Evolutionary conservation across 2,329 filamentous ascomycete genomes (phyloP).

Genomic region (Corinectria fuckeliana): DNA sequence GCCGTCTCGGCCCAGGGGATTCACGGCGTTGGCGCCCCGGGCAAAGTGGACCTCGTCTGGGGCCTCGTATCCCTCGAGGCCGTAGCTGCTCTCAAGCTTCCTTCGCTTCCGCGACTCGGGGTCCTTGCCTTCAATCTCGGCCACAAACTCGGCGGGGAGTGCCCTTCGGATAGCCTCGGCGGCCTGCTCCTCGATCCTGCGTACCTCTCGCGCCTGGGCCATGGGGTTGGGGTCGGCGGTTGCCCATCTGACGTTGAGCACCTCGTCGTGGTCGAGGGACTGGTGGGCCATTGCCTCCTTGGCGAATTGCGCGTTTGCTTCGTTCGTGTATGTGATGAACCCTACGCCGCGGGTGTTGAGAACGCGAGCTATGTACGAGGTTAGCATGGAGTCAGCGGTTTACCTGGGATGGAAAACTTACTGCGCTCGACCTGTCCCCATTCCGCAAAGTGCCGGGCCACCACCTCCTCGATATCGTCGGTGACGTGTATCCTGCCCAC

Average conservation of each 20-base stretch:
- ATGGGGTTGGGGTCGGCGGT: slow-evolving; percentile 96
- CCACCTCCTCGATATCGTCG: slow-evolving; percentile 96
- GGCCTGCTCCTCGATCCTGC: slow-evolving; percentile 91
- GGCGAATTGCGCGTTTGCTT: slow-evolving; percentile 88
- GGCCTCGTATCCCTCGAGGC: slow-evolving; percentile 88
- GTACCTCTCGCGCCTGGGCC: slow-evolving; percentile 89
- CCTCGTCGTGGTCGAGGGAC: slow-evolving; percentile 86
- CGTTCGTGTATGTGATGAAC: slow-evolving; percentile 93
- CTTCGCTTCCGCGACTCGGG: slow-evolving; percentile 86
- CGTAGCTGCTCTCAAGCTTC: slow-evolving; percentile 88
- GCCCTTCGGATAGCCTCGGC: slow-evolving; percentile 91
- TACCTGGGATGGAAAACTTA: slow-evolving; percentile 36
- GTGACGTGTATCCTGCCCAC: slow-evolving; percentile 93
- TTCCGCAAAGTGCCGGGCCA: slow-evolving; percentile 93
- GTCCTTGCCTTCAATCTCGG: slow-evolving; percentile 91
- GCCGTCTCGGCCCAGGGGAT: slow-evolving; percentile 63
- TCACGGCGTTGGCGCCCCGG: slow-evolving; percentile 72
- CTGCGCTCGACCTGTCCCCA: slow-evolving; percentile 91
- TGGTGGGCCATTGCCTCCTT: slow-evolving; percentile 98
- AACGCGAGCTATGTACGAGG: slow-evolving; percentile 64
- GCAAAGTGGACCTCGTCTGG: slow-evolving; percentile 95
- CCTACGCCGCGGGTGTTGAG: slow-evolving; percentile 89
- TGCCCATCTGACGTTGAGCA: slow-evolving; percentile 96
- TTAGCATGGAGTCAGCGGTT: slow-evolving; percentile 20
- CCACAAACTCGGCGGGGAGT: slow-evolving; percentile 87